phyloP scores from a whole-genome alignment of 306 rosid species.

The Medicago truncatula region DNA sequence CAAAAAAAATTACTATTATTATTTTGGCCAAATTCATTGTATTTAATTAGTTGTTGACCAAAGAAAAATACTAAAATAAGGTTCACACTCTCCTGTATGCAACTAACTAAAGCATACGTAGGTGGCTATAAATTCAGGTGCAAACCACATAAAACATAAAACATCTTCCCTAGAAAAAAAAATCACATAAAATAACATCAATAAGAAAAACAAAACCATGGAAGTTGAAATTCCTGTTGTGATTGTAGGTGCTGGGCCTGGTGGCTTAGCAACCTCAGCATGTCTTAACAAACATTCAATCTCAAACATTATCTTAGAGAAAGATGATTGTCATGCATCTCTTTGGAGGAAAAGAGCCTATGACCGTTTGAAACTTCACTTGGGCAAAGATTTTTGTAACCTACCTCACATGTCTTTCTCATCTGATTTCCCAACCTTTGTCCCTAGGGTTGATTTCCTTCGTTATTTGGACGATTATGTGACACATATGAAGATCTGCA shows the following conservation, averaged over 20 bases:
- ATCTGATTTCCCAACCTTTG: constrained; percentile 42
- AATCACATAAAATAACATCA: not conserved
- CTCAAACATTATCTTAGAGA: constrained; percentile 56
- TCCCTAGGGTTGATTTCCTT: constrained; percentile 52
- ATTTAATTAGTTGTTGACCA: not conserved
- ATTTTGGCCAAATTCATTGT: too few relatives aligned
- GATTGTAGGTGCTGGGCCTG: constrained; percentile 71
- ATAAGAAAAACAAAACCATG: constrained; percentile 25
- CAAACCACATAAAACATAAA: not conserved
- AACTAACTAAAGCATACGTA: not conserved
- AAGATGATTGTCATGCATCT: constrained; percentile 61
- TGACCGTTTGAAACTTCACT: constrained; percentile 71
- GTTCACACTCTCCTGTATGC: too few relatives aligned
- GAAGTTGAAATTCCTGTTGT: constrained; percentile 55
- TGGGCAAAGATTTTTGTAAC: constrained; percentile 58
- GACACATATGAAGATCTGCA: constrained; percentile 30
- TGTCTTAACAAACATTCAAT: constrained; percentile 59
- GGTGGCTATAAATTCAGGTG: not conserved
- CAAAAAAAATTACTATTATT: too few relatives aligned
- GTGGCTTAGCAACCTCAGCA: constrained; percentile 66
- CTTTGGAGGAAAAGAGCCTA: constrained; percentile 71
- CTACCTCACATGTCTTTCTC: constrained; percentile 68
- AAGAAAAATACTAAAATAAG: not conserved
- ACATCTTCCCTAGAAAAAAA: too few relatives aligned
- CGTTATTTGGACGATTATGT: constrained; percentile 62